Conservation (phyloP, 176 grass and related monocot genomes). For the Leersia perrieri region DNA sequence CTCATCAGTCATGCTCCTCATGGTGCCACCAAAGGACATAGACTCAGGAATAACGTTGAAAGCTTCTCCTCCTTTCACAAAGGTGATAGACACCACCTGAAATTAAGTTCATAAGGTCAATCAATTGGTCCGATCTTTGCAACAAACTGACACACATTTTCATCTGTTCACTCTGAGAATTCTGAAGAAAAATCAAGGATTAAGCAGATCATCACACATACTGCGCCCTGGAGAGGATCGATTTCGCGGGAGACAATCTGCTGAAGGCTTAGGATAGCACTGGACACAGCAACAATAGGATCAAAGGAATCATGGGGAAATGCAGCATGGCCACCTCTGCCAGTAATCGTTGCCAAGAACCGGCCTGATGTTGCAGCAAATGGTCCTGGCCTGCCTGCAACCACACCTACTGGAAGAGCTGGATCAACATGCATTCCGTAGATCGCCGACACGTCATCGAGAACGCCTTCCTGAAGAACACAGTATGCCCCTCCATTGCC, state of each 20-base stretch:
- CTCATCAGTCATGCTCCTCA: conserved; percentile 58
- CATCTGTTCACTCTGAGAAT: not conserved
- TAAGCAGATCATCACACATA: conserved; percentile 10
- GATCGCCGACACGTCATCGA: conserved; percentile 43
- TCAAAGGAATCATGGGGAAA: conserved; percentile 40
- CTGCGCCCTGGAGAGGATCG: conserved; percentile 40
- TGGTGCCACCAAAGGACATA: conserved; percentile 57
- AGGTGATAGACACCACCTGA: conserved; percentile 61
- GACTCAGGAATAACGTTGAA: conserved; percentile 67
- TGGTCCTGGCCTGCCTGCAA: conserved; percentile 40
- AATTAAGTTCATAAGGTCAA: not conserved
- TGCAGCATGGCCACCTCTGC: conserved; percentile 52
- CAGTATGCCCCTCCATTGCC: conserved; percentile 39
- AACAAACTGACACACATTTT: not conserved
- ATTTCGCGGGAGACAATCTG: conserved; percentile 44
- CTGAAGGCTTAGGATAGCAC: conserved; percentile 45
- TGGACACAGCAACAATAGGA: conserved; percentile 42
- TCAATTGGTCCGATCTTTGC: not conserved
- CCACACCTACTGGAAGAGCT: conserved; percentile 18
- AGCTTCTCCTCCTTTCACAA: conserved; percentile 54
- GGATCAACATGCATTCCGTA: conserved; percentile 49
- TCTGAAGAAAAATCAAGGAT: not conserved
- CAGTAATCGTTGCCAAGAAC: conserved; percentile 37
- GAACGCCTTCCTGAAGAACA: conserved; percentile 38
- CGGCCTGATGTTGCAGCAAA: conserved; percentile 36